Base-by-base conservation (phyloP, 257 asterid genomes). In the Penstemon davidsonii region DNA sequence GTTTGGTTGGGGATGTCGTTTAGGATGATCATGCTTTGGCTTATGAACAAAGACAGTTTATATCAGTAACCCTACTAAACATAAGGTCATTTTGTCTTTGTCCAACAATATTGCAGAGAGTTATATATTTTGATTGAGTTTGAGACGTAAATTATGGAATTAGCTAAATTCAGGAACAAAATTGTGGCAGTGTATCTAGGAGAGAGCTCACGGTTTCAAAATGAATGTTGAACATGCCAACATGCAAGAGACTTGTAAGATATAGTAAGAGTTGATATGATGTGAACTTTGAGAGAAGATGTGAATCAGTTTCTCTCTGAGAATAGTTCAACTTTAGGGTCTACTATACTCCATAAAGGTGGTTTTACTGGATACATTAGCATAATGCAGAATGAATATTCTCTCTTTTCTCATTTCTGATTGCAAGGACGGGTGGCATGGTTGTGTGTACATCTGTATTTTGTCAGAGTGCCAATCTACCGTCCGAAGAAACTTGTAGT, bases 401-500 rank as follows among this genome's bases (percentile, higher is more conserved):
- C 15, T 49, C 41, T 12, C 56, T 62, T 54, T 36, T n/a, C 6
- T 53, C 40, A 62, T 41, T 19, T 61, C 8, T 12, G 50, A 36
- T 18, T 15, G 38, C 33, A 43, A 25, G n/a, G 59, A 41, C 49
- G 63, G 38, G 59, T 46, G 4, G 5, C 43, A 66, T 52, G 44
- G 55, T 25, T 13, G 4, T n/a, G 0, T 43, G 43, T 19, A 67
- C 44, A 44, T 8, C 63, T 11, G n/a, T 44, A 4, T 39, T 50
- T 25, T 49, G 10, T 38, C 10, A 53, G 37, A 13, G 0, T 49
- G 69, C 19, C 42, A 19, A 56, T 9, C 15, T 36, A 8, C 52
- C 51, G 38, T 69, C 39, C 39, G 11, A 19, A 7, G 53, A 42
- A 50, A 42, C 36, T 60, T 47, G n/a, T 69, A 58, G 67, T 66